These are phyloP conservation scores for Teunomyces cretensis DNA, from an alignment of 805 yeast genomes.

Conservation along the genomic window DNA sequence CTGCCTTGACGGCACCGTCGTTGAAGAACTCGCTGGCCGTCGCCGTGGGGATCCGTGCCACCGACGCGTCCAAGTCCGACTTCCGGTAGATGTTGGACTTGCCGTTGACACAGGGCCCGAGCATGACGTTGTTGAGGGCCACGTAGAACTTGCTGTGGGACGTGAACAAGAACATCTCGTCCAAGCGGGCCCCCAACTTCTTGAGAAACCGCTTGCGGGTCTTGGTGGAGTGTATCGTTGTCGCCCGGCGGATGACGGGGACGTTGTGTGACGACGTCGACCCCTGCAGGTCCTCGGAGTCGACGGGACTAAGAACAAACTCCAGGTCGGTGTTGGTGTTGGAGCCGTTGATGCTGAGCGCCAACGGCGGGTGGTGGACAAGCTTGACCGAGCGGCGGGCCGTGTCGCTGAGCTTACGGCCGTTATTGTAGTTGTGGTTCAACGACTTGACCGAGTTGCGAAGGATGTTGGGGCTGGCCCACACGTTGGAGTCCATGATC, in stretches of 20 bases:
- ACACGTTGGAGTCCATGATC: constrained; percentile 85
- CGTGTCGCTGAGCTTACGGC: constrained; percentile 26
- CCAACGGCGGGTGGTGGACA: constrained; percentile 82
- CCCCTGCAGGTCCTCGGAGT: constrained; percentile 4
- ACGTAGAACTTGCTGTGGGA: constrained; percentile 85
- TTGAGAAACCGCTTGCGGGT: constrained; percentile 16
- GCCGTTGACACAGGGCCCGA: constrained; percentile 92
- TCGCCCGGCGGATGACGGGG: no score
- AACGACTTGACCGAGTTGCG: constrained; percentile 59
- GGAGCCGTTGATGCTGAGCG: constrained; percentile 37
- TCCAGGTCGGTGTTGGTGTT: constrained; percentile 22
- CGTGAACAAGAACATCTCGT: constrained; percentile 81
- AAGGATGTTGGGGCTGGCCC: constrained; percentile 67
- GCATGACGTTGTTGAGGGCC: constrained; percentile 66
- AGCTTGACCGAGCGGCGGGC: constrained; percentile 50
- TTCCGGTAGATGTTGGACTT: constrained; percentile 77
- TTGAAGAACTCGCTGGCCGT: constrained; percentile 25
- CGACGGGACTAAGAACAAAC: constrained; percentile 17
- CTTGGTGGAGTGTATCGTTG: background rate
- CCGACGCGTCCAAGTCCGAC: constrained; percentile 62
- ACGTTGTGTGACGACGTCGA: background rate
- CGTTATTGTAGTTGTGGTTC: constrained; percentile 52
- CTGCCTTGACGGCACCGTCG: constrained; percentile 26
- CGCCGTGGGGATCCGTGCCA: constrained; percentile 33
- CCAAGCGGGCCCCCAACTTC: constrained; percentile 62